phyloP scores from a whole-genome alignment of 768 basidiomycete species.

The Nidularia sp. region DNA sequence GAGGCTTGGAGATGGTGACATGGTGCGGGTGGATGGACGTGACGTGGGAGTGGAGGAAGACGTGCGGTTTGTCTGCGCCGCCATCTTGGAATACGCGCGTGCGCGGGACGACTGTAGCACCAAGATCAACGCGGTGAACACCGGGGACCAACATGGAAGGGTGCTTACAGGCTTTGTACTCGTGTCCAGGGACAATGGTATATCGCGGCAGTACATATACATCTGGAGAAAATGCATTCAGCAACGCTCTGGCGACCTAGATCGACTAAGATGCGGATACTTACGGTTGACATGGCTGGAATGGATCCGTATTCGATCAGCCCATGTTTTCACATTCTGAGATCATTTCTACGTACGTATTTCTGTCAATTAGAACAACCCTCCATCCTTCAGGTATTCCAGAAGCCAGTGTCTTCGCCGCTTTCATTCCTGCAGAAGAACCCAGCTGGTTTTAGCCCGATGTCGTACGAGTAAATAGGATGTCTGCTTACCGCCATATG shows the following conservation, averaged over 20 bases:
- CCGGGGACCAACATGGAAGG: not conserved
- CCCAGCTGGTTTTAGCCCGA: conserved; percentile 1
- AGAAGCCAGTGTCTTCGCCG: conserved; percentile 44
- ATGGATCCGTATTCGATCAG: not conserved
- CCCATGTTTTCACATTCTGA: not conserved
- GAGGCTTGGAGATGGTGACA: conserved; percentile 41
- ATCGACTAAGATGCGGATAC: not conserved
- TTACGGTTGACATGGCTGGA: not conserved
- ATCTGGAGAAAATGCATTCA: conserved; percentile 18
- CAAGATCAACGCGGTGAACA: not conserved
- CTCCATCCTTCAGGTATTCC: conserved; percentile 48
- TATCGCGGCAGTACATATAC: conserved; percentile 58
- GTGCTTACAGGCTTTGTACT: conserved; percentile 58
- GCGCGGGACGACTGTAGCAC: conserved; percentile 46
- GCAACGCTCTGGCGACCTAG: not conserved
- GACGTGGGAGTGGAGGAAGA: conserved; percentile 42
- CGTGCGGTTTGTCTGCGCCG: conserved; percentile 16
- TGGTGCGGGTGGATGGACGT: conserved; percentile 30
- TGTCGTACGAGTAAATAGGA: not conserved
- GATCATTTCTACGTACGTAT: conserved; percentile 36
- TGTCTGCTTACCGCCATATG: conserved; percentile 44
- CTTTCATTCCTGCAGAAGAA: conserved; percentile 35
- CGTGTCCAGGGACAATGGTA: conserved; percentile 55
- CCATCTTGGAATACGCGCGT: conserved; percentile 36
- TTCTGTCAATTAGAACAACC: conserved; percentile 55